Conservation (phyloP, 768 basidiomycete species). For the Macrolepiota fuliginosa region DNA sequence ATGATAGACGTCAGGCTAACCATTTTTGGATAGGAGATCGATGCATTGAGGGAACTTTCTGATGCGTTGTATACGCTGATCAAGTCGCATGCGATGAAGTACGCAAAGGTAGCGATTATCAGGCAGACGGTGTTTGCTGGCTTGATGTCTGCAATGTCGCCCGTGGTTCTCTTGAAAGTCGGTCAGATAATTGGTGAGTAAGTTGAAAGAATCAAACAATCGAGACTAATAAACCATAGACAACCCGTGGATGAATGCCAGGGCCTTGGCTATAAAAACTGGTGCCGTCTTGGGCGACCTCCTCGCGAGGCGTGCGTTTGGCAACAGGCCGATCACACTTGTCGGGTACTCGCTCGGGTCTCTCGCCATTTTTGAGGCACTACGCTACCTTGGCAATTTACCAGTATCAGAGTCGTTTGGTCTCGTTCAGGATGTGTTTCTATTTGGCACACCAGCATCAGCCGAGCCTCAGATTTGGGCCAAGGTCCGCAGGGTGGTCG, state of each 20-base stretch:
- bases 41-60: constrained; percentile 49
- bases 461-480: constrained; percentile 41
- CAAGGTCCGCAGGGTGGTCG: constrained; percentile 43
- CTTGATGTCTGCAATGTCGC: constrained; percentile 48
- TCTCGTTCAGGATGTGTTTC: constrained; percentile 52
- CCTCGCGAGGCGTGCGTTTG: constrained; percentile 47
- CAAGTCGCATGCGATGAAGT: constrained; percentile 48
- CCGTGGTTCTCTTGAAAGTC: constrained; percentile 47
- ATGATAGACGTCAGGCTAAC: neutral
- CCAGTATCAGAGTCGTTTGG: constrained; percentile 42
- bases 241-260: constrained; percentile 60
- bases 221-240: constrained; percentile 27
- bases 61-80: constrained; percentile 42
- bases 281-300: constrained; percentile 54
- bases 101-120: constrained; percentile 46
- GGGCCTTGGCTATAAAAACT: constrained; percentile 48
- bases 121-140: constrained; percentile 49
- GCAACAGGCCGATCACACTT: constrained; percentile 51
- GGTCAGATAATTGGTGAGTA: constrained; percentile 50
- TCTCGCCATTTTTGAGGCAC: constrained; percentile 54
- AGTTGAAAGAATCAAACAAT: neutral
- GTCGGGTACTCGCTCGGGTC: constrained; percentile 58
- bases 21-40: constrained; percentile 41
- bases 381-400: constrained; percentile 44
- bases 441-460: constrained; percentile 50